Evolutionary conservation across 306 rosid genomes (phyloP).

Genomic region (Pyrus bretschneideri): DNA sequence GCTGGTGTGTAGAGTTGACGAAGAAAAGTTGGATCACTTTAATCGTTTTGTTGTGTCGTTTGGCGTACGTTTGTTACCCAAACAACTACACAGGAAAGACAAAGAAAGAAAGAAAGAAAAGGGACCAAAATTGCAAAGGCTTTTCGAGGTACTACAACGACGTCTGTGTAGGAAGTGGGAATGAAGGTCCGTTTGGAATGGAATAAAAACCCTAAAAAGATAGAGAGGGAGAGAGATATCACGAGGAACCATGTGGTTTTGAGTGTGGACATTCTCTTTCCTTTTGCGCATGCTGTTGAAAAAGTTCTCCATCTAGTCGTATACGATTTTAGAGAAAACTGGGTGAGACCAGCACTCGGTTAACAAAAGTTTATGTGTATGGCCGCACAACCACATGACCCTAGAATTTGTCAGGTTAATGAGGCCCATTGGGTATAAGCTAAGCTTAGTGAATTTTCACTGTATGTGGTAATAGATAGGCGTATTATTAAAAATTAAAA

Average conservation of each 20-base stretch:
- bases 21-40: slow-evolving; percentile 22
- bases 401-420: no score
- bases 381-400: no score
- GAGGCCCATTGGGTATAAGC: no score
- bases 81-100: slow-evolving; percentile 5
- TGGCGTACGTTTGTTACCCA: slow-evolving; percentile 6
- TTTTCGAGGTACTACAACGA: not conserved
- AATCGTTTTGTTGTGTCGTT: not conserved
- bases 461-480: no score
- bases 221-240: slow-evolving; percentile 19
- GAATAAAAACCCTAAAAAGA: slow-evolving; percentile 19
- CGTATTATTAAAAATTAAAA: no score
- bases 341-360: no score
- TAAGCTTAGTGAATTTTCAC: no score
- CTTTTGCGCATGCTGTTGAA: not conserved
- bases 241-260: slow-evolving; percentile 23
- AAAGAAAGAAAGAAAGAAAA: not conserved
- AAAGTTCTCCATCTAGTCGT: no score
- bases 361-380: no score
- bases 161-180: not conserved
- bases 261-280: not conserved
- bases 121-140: not conserved
- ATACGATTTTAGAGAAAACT: no score
- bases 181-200: slow-evolving; percentile 11
- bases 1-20: not conserved